Evolutionary conservation across 805 yeast species (phyloP).

Genomic region (Sugiyamaella mastotermitis): DNA sequence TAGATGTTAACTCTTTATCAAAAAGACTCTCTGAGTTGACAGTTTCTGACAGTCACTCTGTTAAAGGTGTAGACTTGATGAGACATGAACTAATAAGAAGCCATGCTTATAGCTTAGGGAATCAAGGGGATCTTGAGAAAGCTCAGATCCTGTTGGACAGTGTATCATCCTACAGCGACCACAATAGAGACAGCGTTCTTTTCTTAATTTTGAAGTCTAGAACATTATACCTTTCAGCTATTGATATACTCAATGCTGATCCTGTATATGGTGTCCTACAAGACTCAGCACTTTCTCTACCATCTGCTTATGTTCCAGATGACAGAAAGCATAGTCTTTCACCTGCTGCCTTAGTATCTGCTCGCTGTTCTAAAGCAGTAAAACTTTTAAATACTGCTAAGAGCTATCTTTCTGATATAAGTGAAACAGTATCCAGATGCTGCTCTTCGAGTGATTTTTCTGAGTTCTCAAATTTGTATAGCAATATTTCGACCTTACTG

Average conservation of each 20-base stretch:
- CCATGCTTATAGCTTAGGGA: constrained; percentile 13
- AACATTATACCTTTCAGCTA: constrained; percentile 17
- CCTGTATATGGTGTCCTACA: constrained; percentile 45
- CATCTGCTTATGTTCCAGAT: constrained; percentile 26
- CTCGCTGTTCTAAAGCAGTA: constrained; percentile 6
- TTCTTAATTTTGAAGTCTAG: constrained; percentile 14
- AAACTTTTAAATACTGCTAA: constrained; percentile 4
- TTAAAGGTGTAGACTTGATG: not conserved
- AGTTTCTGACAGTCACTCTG: not conserved
- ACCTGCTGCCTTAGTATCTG: not conserved
- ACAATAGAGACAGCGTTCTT: constrained; percentile 12
- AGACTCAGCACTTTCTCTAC: constrained; percentile 46
- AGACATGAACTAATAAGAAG: constrained; percentile 8
- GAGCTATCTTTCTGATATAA: constrained; percentile 4
- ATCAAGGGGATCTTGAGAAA: constrained; percentile 11
- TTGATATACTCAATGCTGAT: constrained; percentile 29
- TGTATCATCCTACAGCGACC: too few species aligned
- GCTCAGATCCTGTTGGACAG: constrained; percentile 11
- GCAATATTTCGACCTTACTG: constrained; percentile 11
- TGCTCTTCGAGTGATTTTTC: constrained; percentile 16
- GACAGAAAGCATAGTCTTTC: not conserved
- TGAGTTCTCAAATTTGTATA: constrained; percentile 10
- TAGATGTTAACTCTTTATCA: not conserved
- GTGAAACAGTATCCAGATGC: not conserved
- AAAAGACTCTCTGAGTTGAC: not conserved